These are phyloP conservation scores for Flueggea neowawraea DNA, from an alignment of 441 rosid genomes.

Conservation along the genomic window DNA sequence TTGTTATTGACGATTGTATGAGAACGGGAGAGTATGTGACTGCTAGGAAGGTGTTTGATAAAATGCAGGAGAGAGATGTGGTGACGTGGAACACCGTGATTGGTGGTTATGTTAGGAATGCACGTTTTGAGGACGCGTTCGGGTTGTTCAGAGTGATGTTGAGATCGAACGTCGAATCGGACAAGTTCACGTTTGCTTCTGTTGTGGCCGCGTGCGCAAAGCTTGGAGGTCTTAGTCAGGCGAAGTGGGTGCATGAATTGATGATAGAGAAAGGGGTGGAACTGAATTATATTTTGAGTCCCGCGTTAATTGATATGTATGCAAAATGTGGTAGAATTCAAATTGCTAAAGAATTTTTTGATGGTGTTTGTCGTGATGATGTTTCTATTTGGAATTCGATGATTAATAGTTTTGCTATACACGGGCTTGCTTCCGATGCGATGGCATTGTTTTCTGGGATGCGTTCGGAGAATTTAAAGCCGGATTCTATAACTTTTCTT, in stretches of 20 bases:
- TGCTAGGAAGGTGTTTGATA: conserved; percentile 47
- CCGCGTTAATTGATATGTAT: conserved; percentile 77
- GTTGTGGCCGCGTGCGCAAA: conserved; percentile 55
- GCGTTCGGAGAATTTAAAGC: conserved; percentile 46
- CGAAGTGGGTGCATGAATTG: conserved; percentile 60
- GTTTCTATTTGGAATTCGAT: conserved; percentile 81
- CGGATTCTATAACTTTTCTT: conserved; percentile 69
- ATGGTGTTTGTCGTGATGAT: conserved; percentile 30
- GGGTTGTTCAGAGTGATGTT: conserved; percentile 52
- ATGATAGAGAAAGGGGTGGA: conserved; percentile 42
- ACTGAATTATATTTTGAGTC: conserved; percentile 48
- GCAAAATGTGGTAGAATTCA: conserved; percentile 71
- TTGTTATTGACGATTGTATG: conserved; percentile 48
- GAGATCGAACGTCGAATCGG: conserved; percentile 29
- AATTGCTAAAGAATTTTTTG: conserved; percentile 52
- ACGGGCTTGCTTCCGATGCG: conserved; percentile 67
- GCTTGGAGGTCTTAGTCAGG: conserved; percentile 55
- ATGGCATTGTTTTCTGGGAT: conserved; percentile 45
- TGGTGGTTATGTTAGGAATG: conserved; percentile 53
- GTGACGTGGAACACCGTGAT: conserved; percentile 87
- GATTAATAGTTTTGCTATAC: conserved; percentile 70
- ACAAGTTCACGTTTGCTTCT: conserved; percentile 58
- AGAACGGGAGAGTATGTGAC: conserved; percentile 35
- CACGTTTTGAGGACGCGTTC: conserved; percentile 38
- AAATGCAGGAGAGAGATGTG: conserved; percentile 62